Evolutionary conservation across 129 eudicot species (phyloP), one percentile per base, ranked within the genome.

Genomic region (Silybum marianum): DNA sequence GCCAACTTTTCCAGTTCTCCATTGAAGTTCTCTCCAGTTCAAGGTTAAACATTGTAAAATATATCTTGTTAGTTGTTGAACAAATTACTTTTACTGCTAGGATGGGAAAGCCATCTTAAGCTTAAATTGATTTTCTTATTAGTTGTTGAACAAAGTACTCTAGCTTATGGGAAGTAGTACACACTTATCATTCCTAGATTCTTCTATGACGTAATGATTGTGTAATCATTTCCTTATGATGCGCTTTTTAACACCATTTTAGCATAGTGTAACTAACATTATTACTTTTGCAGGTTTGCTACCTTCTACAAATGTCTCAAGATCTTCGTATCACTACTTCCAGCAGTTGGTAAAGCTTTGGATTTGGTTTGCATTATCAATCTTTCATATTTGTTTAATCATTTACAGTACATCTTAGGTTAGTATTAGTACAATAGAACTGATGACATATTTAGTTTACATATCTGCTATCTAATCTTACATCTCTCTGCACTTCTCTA

Each of bases 321-420:
- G 90, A 68, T 91, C 96, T 13, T 73, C 89, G 28, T 84, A 84
- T 79, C 86, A 69, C 38, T 90, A 81, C 85, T 68, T 89, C 30
- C 97, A 92, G 74, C 92, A 86, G 71, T 34, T 88, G 91, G 98
- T 94, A 91, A 90, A 70, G 74, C 73, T 78, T 77, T 22, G 23
- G 69, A 42, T 75, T 19, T 66, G 69, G 75, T 60, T 42, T 86
- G 13, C 46, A 36, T 79, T n/a, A 51, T 48, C 36, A 19, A 34
- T 38, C 36, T n/a, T 3, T 39, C 32, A 28, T 62, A 11, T 66
- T 72, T 78, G 68, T 75, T 71, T 13, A 48, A 21, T 62, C 23
- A 26, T 40, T 44, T n/a, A 34, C 71, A 23, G 18, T 67, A 39
- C 36, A 30, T 9, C 18, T 18, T 69, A 21, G 46, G 62, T 25